Evolutionary conservation across 306 rosid genomes (phyloP), one percentile per base, ranked within the genome.

Genomic region (Herpetospermum pedunculosum): DNA sequence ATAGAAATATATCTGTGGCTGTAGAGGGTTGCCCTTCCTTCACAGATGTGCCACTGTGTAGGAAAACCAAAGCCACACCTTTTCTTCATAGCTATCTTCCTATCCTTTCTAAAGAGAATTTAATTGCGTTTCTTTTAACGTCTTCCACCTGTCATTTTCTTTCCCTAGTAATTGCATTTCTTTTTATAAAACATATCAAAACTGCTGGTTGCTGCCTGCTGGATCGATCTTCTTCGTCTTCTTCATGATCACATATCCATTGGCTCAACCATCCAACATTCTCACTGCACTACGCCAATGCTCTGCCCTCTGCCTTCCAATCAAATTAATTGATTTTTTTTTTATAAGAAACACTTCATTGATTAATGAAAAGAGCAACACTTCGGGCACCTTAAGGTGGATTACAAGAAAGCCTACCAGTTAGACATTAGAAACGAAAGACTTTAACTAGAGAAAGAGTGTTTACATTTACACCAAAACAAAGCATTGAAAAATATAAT

Each of bases 131-230:
- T 25, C 4, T 49, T 49, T 52, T 48, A 32, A 29, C 75, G 25
- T 29, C 40, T 19, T 50, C 48, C 44, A 70, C 49, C 76, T 72
- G 65, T 72, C 76, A 48, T 34, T 72, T 72, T 72, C 76, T 72
- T 72, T 72, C 76, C 37, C n/a, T 12, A 21, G 0, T 21, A n/a
- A 48, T 70, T 70, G 32, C 75, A 15, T 23, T 1, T 3, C 25
- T 1, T 11, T 10, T 54, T 25, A 1, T 53, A 3, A 3, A 38
- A 37, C 21, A 37, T 35, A 38, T 38, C 28, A 65, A 21, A 65
- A 37, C 18, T 40, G 18, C 26, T 65, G 72, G n/a, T n/a, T 13
- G 6, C 0, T 41, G 8, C 1, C 8, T 16, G 55, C 19, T 26
- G 49, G 19, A 58, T 58, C 40, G 19, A 58, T 58, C 40, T 30